Evolutionary conservation across 352 stramenopile species (phyloP).

Genomic region (Globisporangium canariense): DNA sequence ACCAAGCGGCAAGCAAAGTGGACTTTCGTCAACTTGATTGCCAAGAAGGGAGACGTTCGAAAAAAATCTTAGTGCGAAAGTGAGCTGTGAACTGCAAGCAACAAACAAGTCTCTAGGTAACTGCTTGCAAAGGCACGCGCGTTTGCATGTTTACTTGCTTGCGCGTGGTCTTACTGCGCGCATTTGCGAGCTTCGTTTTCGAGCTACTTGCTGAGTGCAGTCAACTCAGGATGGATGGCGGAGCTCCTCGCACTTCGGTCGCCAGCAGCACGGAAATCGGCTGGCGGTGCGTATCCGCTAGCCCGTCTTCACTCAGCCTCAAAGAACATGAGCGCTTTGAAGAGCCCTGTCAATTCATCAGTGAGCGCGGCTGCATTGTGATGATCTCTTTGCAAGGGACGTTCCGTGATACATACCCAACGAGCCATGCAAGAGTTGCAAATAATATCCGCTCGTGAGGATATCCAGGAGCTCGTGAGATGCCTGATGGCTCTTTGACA

Average conservation of each 20-base stretch:
- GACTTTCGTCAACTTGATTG: neutral
- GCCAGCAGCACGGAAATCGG: constrained; percentile 9
- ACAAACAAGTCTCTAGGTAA: too few relatives aligned
- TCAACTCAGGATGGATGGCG: neutral
- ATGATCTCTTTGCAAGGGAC: neutral
- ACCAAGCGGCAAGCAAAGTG: neutral
- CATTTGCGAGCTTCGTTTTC: too few relatives aligned
- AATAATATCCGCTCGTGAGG: too few relatives aligned
- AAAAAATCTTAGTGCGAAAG: too few relatives aligned
- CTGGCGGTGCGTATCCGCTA: neutral
- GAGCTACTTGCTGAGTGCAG: neutral
- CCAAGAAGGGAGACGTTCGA: neutral
- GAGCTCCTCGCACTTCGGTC: constrained; percentile 6
- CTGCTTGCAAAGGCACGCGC: too few relatives aligned
- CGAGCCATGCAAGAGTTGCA: too few relatives aligned
- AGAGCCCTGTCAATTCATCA: neutral
- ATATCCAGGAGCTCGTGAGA: too few relatives aligned
- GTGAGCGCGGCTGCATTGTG: neutral
- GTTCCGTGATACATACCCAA: too few relatives aligned
- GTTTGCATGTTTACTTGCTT: too few relatives aligned
- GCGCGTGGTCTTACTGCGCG: too few relatives aligned
- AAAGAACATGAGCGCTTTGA: neutral
- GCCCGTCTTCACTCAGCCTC: neutral
- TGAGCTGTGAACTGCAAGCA: too few relatives aligned
- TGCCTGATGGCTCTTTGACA: too few relatives aligned